Conservation (phyloP, 176 grass and related monocot species). For the Oryza glumipatula region DNA sequence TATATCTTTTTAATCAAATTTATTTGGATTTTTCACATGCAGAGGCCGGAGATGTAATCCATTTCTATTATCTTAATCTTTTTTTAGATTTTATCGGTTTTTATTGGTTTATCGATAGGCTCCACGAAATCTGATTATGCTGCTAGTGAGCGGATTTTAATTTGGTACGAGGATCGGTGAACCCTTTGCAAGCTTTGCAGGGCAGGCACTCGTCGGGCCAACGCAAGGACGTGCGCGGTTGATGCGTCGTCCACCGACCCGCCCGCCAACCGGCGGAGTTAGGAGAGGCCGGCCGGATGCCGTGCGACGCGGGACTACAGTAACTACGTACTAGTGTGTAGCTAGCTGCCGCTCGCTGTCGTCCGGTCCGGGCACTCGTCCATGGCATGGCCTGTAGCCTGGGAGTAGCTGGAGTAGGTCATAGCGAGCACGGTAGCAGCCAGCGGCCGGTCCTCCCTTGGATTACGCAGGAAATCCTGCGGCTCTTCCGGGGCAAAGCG, state of each 20-base stretch:
- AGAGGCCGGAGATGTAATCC: no score
- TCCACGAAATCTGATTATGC: no score
- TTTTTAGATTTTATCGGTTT: no score
- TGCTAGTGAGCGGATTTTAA: no score
- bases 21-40: no score
- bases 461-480: constrained; percentile 13
- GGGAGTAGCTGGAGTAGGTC: not conserved
- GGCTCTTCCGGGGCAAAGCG: not conserved
- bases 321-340: not conserved
- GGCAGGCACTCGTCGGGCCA: not conserved
- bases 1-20: no score
- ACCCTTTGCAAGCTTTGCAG: no score
- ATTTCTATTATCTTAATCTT: no score
- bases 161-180: no score
- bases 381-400: not conserved
- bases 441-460: not conserved
- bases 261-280: not conserved
- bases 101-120: no score
- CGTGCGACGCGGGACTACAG: not conserved
- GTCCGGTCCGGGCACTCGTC: not conserved
- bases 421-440: not conserved
- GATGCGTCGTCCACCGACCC: not conserved
- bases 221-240: not conserved
- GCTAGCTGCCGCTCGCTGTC: not conserved
- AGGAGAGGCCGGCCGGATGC: not conserved